Base-by-base conservation (phyloP, 768 basidiomycete species). In the Tylopilus felleus region DNA sequence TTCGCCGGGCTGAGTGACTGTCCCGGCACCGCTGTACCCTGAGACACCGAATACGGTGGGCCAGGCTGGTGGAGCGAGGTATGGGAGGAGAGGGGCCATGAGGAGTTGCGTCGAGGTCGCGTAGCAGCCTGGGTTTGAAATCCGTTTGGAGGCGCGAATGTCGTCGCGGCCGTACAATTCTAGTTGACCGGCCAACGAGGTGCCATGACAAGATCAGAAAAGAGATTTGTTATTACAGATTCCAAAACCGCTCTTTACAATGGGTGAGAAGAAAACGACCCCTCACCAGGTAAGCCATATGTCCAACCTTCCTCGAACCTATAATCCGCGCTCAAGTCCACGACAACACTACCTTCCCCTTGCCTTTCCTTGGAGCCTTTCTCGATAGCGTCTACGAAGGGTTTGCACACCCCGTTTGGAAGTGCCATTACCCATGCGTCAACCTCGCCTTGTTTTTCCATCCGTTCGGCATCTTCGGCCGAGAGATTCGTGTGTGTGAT, bases 361-460 rank as follows among this genome's bases (percentile, higher is more conserved):
- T 71, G 73, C 58, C 84, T 82, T 63, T 77, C 80, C 57, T 75
- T 73, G 14, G 86, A 76, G 6, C 86, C 92, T 35, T 82, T 79
- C 64, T 97, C 93, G 45, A 99, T 74, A 16, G 96, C 96, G 64
- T 95, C 93, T 31, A 99, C 93, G 67, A 96, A 99, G 1, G 95
- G 95, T 72, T 95, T 94, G 75, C 90, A 89, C 22, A 93, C 82
- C 19, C 97, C 97, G 61, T 98, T 99, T n/a, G 97, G 97, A 45
- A 99, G 80, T 3, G 97, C 97, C 90, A 98, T 95, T 49, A 98
- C 84, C 96, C 97, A 99, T 9, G 93, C 96, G 66, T 99, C 96
- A 17, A 99, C 93, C 65, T 88, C 89, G 9, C 89, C 86, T 47
- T 83, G 76, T 72, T 86, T 85, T 73, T 98, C 97, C 86, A 99